A percentile compares a stretch with the other conserved stretches of the same genome.
Evolutionary conservation across 805 yeast genomes (phyloP).

Genomic region (Pichia pseudocactophila): DNA sequence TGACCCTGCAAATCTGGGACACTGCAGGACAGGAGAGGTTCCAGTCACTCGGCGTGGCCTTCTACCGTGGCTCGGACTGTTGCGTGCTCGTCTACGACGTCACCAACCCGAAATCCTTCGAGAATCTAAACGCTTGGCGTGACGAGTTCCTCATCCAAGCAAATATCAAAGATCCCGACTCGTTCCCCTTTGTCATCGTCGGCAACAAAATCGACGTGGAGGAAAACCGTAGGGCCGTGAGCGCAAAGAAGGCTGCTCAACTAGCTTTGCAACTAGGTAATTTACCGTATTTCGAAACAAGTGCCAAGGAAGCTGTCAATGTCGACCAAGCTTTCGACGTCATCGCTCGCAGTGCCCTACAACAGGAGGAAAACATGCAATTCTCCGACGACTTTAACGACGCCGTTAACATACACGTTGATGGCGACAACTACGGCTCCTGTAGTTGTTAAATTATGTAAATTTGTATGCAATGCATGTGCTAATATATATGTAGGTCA

Average conservation of each 20-base stretch:
- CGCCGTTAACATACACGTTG: conserved; percentile 91
- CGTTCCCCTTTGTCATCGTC: conserved; percentile 89
- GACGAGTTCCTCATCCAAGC: conserved; percentile 94
- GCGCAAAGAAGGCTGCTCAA: conserved; percentile 42
- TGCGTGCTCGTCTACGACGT: conserved; percentile 95
- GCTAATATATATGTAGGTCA: not conserved
- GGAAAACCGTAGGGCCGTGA: conserved; percentile 72
- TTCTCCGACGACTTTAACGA: conserved; percentile 91
- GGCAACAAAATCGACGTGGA: conserved; percentile 95
- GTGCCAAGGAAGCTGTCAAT: conserved; percentile 93
- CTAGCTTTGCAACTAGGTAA: conserved; percentile 42
- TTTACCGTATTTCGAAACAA: conserved; percentile 90
- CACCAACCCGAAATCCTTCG: conserved; percentile 88
- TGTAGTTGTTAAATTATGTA: conserved; percentile 58
- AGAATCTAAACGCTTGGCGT: conserved; percentile 82
- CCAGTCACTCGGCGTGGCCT: conserved; percentile 94
- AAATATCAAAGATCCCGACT: conserved; percentile 86
- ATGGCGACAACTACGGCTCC: conserved; percentile 57
- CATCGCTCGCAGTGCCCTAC: conserved; percentile 89
- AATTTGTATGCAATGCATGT: too few relatives aligned
- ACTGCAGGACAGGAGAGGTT: conserved; percentile 98
- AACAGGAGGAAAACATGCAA: conserved; percentile 88
- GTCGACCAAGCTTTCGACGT: conserved; percentile 95
- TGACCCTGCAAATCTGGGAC: conserved; percentile 89
- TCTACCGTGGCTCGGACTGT: conserved; percentile 96